Percentiles rank a stretch among this genome's conserved stretches.
Evolutionary conservation across 495 filamentous ascomycete species (phyloP).

Genomic region (Hypoxylon intermedium): DNA sequence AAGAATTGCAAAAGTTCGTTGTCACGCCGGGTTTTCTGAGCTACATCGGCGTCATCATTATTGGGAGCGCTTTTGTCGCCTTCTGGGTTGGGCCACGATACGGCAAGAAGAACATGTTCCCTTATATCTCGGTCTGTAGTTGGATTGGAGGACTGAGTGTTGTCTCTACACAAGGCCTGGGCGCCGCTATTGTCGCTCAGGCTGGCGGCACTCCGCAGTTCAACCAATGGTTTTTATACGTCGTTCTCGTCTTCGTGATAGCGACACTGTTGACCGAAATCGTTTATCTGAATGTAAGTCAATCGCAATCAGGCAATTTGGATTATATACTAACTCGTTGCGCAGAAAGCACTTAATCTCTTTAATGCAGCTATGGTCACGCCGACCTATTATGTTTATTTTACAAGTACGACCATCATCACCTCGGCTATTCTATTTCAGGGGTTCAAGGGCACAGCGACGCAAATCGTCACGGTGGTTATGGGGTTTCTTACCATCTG

Average conservation of each 20-base stretch:
- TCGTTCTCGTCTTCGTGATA: constrained; percentile 89
- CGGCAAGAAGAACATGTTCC: constrained; percentile 96
- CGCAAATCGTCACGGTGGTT: constrained; percentile 85
- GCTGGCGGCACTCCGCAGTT: constrained; percentile 82
- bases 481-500: constrained; percentile 96
- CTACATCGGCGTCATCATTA: constrained; percentile 84
- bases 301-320: neutral
- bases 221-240: constrained; percentile 96
- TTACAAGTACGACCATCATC: constrained; percentile 93
- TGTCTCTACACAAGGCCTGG: constrained; percentile 91
- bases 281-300: constrained; percentile 89
- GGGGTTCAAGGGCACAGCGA: constrained; percentile 87
- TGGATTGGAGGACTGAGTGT: constrained; percentile 93
- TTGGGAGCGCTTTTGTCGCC: constrained; percentile 73
- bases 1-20: constrained; percentile 91
- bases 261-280: constrained; percentile 89
- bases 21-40: constrained; percentile 84
- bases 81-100: constrained; percentile 88
- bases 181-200: constrained; percentile 89
- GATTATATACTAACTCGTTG: constrained; percentile 36
- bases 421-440: constrained; percentile 91
- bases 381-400: constrained; percentile 97
- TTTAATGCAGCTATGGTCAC: constrained; percentile 98
- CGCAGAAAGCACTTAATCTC: constrained; percentile 95
- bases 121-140: constrained; percentile 95